Evolutionary conservation across 2,329 filamentous ascomycete species (phyloP).

Genomic region (Colletotrichum trifolii): DNA sequence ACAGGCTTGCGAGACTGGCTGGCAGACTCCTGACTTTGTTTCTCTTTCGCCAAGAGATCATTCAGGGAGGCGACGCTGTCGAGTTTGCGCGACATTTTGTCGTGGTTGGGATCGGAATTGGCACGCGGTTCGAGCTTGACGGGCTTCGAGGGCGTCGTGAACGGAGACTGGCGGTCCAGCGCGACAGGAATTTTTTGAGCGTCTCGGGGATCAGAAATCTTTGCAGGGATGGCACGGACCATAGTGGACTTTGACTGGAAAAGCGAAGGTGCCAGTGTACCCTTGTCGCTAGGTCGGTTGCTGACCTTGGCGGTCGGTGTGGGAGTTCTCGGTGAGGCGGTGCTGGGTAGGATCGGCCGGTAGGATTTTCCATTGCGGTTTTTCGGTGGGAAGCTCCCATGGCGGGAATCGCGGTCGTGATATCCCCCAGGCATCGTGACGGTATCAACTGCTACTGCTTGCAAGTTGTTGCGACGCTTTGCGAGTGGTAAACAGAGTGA

Average conservation of each 20-base stretch:
- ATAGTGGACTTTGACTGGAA: neutral
- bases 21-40: neutral
- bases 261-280: neutral
- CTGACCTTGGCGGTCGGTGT: too few species aligned
- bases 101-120: slow-evolving; percentile 3
- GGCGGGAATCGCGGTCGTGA: too few species aligned
- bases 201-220: slow-evolving; percentile 9
- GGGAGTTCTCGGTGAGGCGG: too few species aligned
- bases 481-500: too few species aligned
- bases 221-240: slow-evolving; percentile 32
- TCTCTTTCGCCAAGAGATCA: slow-evolving; percentile 29
- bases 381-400: too few species aligned
- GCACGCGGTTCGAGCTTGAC: slow-evolving; percentile 11
- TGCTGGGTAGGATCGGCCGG: too few species aligned
- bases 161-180: slow-evolving; percentile 1
- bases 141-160: slow-evolving; percentile 25
- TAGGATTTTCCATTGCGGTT: too few species aligned
- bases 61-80: slow-evolving; percentile 35
- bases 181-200: slow-evolving; percentile 35
- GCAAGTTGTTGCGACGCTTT: too few species aligned
- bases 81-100: slow-evolving; percentile 34
- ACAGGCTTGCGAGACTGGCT: slow-evolving; percentile 21
- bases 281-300: neutral
- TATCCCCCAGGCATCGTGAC: neutral
- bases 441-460: too few species aligned